phyloP scores from a whole-genome alignment of 1,284 basidiomycete species.

The Sporisorium graminicola region DNA sequence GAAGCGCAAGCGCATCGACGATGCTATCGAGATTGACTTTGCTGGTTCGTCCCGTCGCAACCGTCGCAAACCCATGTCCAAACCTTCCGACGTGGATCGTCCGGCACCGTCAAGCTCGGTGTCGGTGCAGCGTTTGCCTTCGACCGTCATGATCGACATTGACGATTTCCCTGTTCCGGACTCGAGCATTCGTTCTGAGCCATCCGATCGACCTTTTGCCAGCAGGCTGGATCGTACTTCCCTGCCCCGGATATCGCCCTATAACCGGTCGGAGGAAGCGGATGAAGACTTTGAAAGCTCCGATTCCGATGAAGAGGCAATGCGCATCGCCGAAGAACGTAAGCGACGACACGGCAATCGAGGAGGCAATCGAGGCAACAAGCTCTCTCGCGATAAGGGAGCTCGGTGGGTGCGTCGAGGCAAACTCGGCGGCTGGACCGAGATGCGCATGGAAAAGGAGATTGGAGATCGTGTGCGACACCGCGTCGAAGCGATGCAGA shows the following conservation, averaged over 20 bases:
- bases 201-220: conserved; percentile 36
- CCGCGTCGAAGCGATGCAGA: conserved; percentile 55
- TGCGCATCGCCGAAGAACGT: conserved; percentile 43
- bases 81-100: conserved; percentile 11
- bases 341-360: conserved; percentile 46
- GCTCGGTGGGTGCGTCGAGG: conserved; percentile 64
- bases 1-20: conserved; percentile 39
- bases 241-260: conserved; percentile 25
- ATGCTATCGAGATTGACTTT: conserved; percentile 3
- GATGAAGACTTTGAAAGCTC: conserved; percentile 30
- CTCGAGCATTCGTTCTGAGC: conserved; percentile 47
- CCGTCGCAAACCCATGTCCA: conserved; percentile 23
- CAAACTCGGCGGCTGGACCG: conserved; percentile 65
- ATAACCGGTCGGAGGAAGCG: conserved; percentile 11
- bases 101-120: conserved; percentile 15
- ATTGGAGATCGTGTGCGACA: conserved; percentile 52
- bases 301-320: conserved; percentile 54
- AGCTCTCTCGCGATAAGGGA: conserved; percentile 58
- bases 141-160: conserved; percentile 46
- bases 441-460: conserved; percentile 64
- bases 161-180: conserved; percentile 47
- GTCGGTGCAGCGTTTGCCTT: conserved; percentile 17
- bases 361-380: conserved; percentile 65
- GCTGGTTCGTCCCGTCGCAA: conserved; percentile 10
- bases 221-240: conserved; percentile 43